A percentile compares a stretch with the other conserved stretches of the same genome.
These are phyloP conservation scores for Leccinellum rugosiceps DNA, from an alignment of 768 basidiomycete genomes.

Conservation along the genomic window DNA sequence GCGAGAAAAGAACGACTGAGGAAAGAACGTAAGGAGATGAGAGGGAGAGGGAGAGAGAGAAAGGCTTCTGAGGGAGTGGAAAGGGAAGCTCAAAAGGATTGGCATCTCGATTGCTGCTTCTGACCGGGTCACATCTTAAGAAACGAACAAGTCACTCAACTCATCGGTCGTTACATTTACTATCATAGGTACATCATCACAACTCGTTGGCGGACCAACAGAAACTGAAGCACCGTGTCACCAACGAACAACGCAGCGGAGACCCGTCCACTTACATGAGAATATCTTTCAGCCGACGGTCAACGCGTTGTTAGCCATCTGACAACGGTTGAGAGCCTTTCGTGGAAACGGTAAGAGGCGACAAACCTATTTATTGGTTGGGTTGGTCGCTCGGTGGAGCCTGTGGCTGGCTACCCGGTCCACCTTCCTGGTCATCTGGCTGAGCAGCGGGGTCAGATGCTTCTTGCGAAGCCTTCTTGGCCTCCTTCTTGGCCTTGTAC, in stretches of 20 bases:
- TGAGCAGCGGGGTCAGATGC: background rate
- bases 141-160: background rate
- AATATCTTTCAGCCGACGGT: background rate
- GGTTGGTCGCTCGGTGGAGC: background rate
- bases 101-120: conserved; percentile 21
- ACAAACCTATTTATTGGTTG: conserved; percentile 11
- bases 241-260: background rate
- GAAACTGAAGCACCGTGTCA: conserved; percentile 6
- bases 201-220: background rate
- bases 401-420: background rate
- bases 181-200: background rate
- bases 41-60: conserved; percentile 4
- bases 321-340: background rate
- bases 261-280: conserved; percentile 11
- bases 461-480: conserved; percentile 5
- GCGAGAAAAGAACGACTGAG: conserved; percentile 17
- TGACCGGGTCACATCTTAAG: background rate
- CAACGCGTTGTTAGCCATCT: background rate
- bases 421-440: background rate
- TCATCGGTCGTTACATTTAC: background rate
- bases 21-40: conserved; percentile 11
- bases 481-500: conserved; percentile 23
- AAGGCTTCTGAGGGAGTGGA: background rate
- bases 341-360: background rate
- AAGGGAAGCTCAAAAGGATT: background rate